Evolutionary conservation across 108 stramenopile species (phyloP).

Genomic region (Cyclotella atomus): DNA sequence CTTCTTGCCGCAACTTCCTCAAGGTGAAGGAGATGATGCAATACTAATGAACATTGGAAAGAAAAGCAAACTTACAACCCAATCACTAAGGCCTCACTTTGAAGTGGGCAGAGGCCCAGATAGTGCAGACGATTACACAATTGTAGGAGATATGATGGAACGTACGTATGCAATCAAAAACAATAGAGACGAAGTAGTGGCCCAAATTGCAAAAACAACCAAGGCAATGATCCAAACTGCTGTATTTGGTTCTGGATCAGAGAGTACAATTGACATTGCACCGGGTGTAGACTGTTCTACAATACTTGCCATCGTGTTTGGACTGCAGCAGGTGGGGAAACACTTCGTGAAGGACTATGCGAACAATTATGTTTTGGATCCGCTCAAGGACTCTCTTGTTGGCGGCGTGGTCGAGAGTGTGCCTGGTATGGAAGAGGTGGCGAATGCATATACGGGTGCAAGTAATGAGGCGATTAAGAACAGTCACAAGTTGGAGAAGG

Average conservation of each 20-base stretch:
- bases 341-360: conserved; percentile 43
- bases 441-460: conserved; percentile 19
- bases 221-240: conserved; percentile 53
- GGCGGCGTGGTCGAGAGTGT: conserved; percentile 33
- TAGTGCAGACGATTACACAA: conserved; percentile 23
- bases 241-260: conserved; percentile 45
- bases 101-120: conserved; percentile 34
- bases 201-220: conserved; percentile 47
- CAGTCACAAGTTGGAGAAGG: conserved; percentile 25
- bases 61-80: conserved; percentile 41
- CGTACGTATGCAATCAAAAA: conserved; percentile 50
- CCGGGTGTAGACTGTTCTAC: conserved; percentile 50
- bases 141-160: conserved; percentile 52
- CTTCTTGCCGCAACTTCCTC: too few relatives aligned
- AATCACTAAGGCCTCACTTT: conserved; percentile 48
- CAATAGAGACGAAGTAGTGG: conserved; percentile 41
- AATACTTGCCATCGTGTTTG: conserved; percentile 49
- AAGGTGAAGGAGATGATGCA: too few relatives aligned
- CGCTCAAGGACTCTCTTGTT: conserved; percentile 35
- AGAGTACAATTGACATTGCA: conserved; percentile 57
- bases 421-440: conserved; percentile 29
- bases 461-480: conserved; percentile 18
- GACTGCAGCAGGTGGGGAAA: conserved; percentile 42
- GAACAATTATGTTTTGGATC: conserved; percentile 45
- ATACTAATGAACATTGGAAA: conserved; percentile 46